Base-by-base conservation (phyloP, 2,329 filamentous ascomycete species). In the Diaporthe humulicola region DNA sequence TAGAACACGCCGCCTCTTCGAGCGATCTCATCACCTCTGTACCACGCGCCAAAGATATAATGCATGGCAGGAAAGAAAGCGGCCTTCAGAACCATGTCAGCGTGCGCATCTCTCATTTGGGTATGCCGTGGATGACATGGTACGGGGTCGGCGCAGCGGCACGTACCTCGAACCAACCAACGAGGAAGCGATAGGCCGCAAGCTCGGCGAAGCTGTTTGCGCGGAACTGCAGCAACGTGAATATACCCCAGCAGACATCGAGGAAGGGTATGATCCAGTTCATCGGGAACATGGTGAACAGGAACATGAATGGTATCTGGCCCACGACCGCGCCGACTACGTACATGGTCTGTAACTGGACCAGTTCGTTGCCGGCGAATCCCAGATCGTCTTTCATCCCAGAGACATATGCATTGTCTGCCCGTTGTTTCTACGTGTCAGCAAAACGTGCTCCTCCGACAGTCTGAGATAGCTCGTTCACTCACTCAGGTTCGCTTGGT, bases 201-300 rank as follows among this genome's bases (percentile, higher is more conserved):
- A 90, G 74, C 70, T 91, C 89, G 0, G 85, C 84, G 76, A 85
- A 90, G 2, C 84, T 82, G 3, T 84, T 81, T 0, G 86, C 86
- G 7, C 88, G 86, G 71, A 87, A 90, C 74, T 90, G 88, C 4
- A 90, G 81, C 12, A 92, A 83, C 0, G 89, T 91, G 75, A 91
- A 89, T 22, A 90, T 80, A 0, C 88, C 89, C 90, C 90, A 91
- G 2, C 83, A 79, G 1, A 90, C 76, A 74, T 90, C 88, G 75
- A 90, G 82, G 12, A 84, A 82, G 0, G 89, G 89, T 8, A 90
- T 85, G 0, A 88, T 77, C 81, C 85, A 90, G 72, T 86, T 84
- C 81, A 90, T 87, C 0, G 87, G 83, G 8, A 83, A 73, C 22
- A 81, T 79, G 22, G 85, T 87, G 74, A 90, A 87, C 2, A 90